Percentiles rank a stretch among this genome's conserved stretches.
phyloP scores from a whole-genome alignment of 2,329 filamentous ascomycete species.

The Myriosclerotinia scirpicola region DNA sequence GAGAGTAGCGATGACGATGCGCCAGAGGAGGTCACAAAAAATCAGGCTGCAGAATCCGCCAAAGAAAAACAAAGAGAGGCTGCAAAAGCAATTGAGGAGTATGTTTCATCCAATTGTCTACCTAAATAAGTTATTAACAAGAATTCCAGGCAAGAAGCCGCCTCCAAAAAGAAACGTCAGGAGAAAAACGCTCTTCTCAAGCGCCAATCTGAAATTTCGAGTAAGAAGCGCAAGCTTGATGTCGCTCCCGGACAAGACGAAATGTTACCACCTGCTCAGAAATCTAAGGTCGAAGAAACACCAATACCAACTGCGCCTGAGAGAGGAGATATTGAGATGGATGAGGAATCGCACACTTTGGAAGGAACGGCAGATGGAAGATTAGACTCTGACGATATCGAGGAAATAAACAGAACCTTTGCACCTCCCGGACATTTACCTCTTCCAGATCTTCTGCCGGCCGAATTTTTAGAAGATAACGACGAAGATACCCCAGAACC shows the following conservation, averaged over 20 bases:
- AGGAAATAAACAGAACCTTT: slow-evolving; percentile 16
- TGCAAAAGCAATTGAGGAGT: slow-evolving; percentile 38
- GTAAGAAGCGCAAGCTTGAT: slow-evolving; percentile 34
- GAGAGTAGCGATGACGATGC: slow-evolving; percentile 39
- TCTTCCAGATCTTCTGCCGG: slow-evolving; percentile 38
- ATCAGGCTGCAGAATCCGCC: slow-evolving; percentile 32
- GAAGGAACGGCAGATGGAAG: slow-evolving; percentile 20
- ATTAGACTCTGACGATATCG: slow-evolving; percentile 12
- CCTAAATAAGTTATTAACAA: slow-evolving; percentile 19
- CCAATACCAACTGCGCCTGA: not conserved
- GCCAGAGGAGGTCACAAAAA: slow-evolving; percentile 36
- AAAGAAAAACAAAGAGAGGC: slow-evolving; percentile 32
- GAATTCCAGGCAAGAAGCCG: slow-evolving; percentile 32
- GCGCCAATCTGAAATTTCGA: slow-evolving; percentile 32
- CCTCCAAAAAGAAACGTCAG: slow-evolving; percentile 37
- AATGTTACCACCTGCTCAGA: slow-evolving; percentile 19
- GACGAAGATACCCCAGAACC: slow-evolving; percentile 24
- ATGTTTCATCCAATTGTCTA: slow-evolving; percentile 19
- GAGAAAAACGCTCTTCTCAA: slow-evolving; percentile 35
- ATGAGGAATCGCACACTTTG: slow-evolving; percentile 21
- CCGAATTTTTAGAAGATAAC: slow-evolving; percentile 38
- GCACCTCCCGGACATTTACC: slow-evolving; percentile 8
- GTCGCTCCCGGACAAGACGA: slow-evolving; percentile 17
- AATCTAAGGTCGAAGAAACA: slow-evolving; percentile 12
- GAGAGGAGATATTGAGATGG: slow-evolving; percentile 8